Conservation (phyloP, 192 early-diverging fungal genomes). For the Gorgonomyces haynaldii region DNA sequence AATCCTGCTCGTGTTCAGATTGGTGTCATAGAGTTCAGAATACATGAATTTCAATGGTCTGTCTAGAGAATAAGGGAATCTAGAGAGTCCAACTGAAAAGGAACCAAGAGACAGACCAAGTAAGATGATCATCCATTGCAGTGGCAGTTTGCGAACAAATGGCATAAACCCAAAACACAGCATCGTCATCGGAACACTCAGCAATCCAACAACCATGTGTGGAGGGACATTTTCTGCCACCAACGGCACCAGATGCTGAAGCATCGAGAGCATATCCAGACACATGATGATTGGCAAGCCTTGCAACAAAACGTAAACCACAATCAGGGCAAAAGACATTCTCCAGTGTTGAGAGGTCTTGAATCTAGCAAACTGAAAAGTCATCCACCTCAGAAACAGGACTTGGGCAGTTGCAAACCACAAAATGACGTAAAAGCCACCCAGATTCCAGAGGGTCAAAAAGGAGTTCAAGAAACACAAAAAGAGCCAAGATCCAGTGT, state of each 20-base stretch:
- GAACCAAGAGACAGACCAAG: not conserved
- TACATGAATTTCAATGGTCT: slow-evolving; percentile 4
- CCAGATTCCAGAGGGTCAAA: too few species aligned
- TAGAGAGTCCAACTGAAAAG: not conserved
- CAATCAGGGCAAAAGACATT: slow-evolving; percentile 2
- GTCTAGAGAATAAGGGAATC: slow-evolving; percentile 6
- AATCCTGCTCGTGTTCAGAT: too few species aligned
- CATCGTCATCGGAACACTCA: slow-evolving; percentile 14
- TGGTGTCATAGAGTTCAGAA: too few species aligned
- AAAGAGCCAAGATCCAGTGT: too few species aligned
- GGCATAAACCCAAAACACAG: too few species aligned
- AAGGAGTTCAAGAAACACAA: too few species aligned
- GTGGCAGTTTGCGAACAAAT: slow-evolving; percentile 4
- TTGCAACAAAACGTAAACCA: slow-evolving; percentile 9
- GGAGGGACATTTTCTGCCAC: slow-evolving; percentile 13
- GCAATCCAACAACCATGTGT: slow-evolving; percentile 7
- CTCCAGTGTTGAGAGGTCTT: not conserved
- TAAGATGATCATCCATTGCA: too few species aligned
- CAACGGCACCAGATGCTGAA: slow-evolving; percentile 9
- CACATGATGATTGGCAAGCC: slow-evolving; percentile 8
- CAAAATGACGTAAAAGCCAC: too few species aligned
- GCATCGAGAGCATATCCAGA: slow-evolving; percentile 5
- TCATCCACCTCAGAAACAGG: not conserved
- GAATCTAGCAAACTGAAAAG: not conserved
- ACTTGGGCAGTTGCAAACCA: too few species aligned